Evolutionary conservation across 106 monocot species (phyloP), one percentile per base, ranked within the genome.

Genomic region (Allium fistulosum): DNA sequence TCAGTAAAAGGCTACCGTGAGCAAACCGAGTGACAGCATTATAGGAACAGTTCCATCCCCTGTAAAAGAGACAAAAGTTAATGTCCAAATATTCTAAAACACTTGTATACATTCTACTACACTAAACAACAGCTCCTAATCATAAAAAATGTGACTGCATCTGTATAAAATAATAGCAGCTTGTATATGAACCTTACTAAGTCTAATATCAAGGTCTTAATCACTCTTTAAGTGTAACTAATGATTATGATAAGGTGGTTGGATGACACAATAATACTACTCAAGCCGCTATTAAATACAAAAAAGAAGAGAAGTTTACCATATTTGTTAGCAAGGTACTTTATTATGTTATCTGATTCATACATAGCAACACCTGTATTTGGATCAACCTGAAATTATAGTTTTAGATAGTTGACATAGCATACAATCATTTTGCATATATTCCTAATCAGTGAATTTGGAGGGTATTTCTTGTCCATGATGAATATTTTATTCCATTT

Each of bases 261-360:
- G 58, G n/a, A 11, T 53, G 46, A 67, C 50, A 50, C 22, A 46
- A 78, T 68, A 61, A 22, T 22, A 1, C 22, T 22, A 22, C 22
- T 22, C 22, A 22, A 22, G 22, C 22, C 22, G 22, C 22, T 22
- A 22, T 22, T 22, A 22, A 22, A 22, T 22, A 66, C 49, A 51
- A 46, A 22, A 22, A 22, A 22, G 22, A 22, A 22, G 22, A 22
- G 22, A 22, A 22, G 22, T 22, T 22, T 71, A 97, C 96, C 96
- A 77, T 97, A 97, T 89, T 80, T 89, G 59, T 82, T 57, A 58
- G 74, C 88, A 45, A 97, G 84, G 74, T 97, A 97, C 74, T 86
- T 97, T 76, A 97, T 87, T 70, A 97, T 97, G 69, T 78, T 87
- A 82, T 97, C 96, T 46, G 96, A 97, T 76, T 97, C 96, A 77